Base-by-base conservation (phyloP, 1,284 basidiomycete species). In the Ustilago loliicola region DNA sequence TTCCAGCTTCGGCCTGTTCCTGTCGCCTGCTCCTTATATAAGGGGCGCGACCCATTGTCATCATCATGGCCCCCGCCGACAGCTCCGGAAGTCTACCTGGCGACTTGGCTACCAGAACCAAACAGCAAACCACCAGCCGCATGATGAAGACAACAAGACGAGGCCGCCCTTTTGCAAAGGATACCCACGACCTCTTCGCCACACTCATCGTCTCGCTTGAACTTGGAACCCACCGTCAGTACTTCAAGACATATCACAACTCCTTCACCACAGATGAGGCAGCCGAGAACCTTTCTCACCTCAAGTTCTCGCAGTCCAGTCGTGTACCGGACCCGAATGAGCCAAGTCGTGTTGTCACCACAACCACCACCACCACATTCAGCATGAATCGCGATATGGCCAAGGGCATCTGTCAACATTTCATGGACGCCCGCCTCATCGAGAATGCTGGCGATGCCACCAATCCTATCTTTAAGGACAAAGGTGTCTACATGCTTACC, bases 311-410 rank as follows among this genome's bases (percentile, higher is more conserved):
- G 27, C 97, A 99, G 89, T 98, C 96, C 62, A 97, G 96, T 88
- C 94, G 97, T 81, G 93, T 94, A 69, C 94, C 96, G 82, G 97
- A 99, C 90, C 96, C 97, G 69, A 93, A 94, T 88, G 96, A 99
- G 88, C 95, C 95, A 74, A 91, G 93, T 87, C 92, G 96, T 83
- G 95, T 99, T 86, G 93, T 99, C 83, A 98, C 97, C 80, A 99
- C 96, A 1, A 99, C 97, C 0, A 99, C 97, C 6, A 99, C 96
- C 10, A 99, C 97, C 50, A 99, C 97, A 25, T 99, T 99, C 88
- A 96, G 95, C 73, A 99, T 99, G 97, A 95, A 94, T 77, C 92
- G 95, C 79, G 96, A 99, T 54, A 99, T 99, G 93, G 97, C 97
- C 72, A 97, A 98, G 88, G 95, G 94, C 38, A 98, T 99, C 91